Conservation (phyloP, 2,329 filamentous ascomycete species). For the Paraphaeosphaeria minitans region DNA sequence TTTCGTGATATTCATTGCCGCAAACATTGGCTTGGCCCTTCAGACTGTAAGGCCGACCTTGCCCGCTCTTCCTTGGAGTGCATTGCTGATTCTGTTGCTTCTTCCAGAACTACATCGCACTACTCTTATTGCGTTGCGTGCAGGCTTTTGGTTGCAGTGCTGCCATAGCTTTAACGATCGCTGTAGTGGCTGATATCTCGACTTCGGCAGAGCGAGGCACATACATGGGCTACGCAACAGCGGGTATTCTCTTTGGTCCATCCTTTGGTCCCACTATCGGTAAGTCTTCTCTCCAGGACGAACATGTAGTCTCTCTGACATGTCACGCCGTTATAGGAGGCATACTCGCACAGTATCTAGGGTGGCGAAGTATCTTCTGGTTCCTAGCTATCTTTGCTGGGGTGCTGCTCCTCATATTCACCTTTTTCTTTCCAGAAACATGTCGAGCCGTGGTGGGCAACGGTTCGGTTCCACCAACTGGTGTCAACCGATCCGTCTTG, state of each 20-base stretch:
- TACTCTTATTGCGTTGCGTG: slow-evolving; percentile 43
- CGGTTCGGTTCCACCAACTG: slow-evolving; percentile 40
- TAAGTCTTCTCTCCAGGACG: slow-evolving; percentile 14
- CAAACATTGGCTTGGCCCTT: slow-evolving; percentile 44
- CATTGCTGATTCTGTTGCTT: too few species aligned
- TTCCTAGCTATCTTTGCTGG: slow-evolving; percentile 50
- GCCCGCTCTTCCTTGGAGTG: too few species aligned
- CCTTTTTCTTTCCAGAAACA: slow-evolving; percentile 51
- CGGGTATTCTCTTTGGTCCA: slow-evolving; percentile 50
- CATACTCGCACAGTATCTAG: slow-evolving; percentile 32
- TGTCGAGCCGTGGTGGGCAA: slow-evolving; percentile 52
- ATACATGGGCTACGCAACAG: slow-evolving; percentile 71
- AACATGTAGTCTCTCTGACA: background rate
- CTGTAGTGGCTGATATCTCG: slow-evolving; percentile 73
- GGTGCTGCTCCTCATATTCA: slow-evolving; percentile 40
- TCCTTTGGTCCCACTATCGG: slow-evolving; percentile 46
- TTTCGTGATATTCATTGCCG: slow-evolving; percentile 45
- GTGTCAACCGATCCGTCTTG: slow-evolving; percentile 38
- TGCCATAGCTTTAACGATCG: slow-evolving; percentile 64
- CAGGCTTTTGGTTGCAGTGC: slow-evolving; percentile 50
- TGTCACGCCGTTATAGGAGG: slow-evolving; percentile 14
- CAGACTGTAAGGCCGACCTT: slow-evolving; percentile 24
- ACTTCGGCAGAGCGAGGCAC: slow-evolving; percentile 72
- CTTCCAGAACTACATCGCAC: slow-evolving; percentile 34
- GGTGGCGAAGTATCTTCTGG: slow-evolving; percentile 50